Base-by-base conservation (phyloP, 2,329 filamentous ascomycete genomes). In the Madurella mycetomatis region DNA sequence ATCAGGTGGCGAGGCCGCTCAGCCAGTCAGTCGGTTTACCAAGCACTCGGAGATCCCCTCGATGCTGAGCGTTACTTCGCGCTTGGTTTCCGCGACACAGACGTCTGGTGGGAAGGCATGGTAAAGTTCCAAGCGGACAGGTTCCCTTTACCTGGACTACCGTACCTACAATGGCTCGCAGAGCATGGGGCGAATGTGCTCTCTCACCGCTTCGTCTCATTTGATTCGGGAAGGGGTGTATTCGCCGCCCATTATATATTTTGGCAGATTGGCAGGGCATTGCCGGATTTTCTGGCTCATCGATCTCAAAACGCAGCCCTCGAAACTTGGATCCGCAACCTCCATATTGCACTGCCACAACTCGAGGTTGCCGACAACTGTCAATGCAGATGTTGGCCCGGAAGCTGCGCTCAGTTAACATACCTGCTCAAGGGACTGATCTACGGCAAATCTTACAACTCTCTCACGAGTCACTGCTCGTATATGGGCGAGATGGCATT, bases 381-480 rank as follows among this genome's bases (percentile, higher is more conserved):
- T 18, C 32, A 41, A 9, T 51, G 49, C 34, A 41, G 16, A 18
- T 51, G 49, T n/a, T 51, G 41, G 17, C 31, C 34, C 7, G 42
- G 32, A 46, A 32, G 49, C 13, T 51, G 49, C 42, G 46, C 49
- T 18, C 49, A 41, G 12, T n/a, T 51, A 4, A 51, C 15, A 9
- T 46, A 11, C 9, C 2, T 46, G 34, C 11, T 12, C 34, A 11
- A 12, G 9, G 34, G 34, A 15, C 13, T 37, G 34, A n/a, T n/a
- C n/a, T n/a, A n/a, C n/a, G n/a, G 11, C 2, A 37, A 37, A 37
- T 15, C 11, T 37, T 37, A 37, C 34, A 37, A 4, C 34, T 11
- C 34, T 9, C 34, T 9, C 18, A 46, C 12, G 30, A 46, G 31
- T 7, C 25, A 1, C 7, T 25, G 25, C 25, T 25, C 25, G 25